phyloP scores from a whole-genome alignment of 2,329 filamentous ascomycete species.

The Aspergillus puulaauensis region DNA sequence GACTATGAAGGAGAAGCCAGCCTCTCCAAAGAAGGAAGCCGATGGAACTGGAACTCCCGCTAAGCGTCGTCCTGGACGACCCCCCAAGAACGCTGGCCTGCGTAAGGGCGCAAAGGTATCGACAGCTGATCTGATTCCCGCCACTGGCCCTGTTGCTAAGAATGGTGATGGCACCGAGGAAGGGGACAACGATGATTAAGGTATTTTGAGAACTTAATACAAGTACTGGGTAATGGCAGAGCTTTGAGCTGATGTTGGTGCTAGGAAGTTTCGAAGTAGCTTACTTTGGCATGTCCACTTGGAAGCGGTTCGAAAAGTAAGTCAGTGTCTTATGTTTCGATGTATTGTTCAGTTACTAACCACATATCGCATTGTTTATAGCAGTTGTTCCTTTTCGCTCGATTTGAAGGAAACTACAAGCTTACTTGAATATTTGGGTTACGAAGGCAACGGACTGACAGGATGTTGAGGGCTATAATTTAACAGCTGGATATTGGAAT shows the following conservation, averaged over 20 bases:
- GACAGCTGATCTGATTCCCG: constrained; percentile 18
- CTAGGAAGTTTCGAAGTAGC: no score
- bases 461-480: background rate
- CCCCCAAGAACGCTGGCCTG: constrained; percentile 1
- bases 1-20: background rate
- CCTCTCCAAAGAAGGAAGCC: background rate
- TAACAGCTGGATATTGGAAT: background rate
- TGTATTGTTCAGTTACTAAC: background rate
- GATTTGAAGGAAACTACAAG: background rate
- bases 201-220: background rate
- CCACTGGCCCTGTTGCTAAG: constrained; percentile 7
- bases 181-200: background rate
- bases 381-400: background rate
- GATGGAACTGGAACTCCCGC: background rate
- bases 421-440: background rate
- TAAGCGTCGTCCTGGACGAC: background rate
- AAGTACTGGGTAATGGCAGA: no score
- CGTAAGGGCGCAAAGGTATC: constrained; percentile 21
- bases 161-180: background rate
- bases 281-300: no score
- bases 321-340: no score
- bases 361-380: background rate
- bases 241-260: background rate
- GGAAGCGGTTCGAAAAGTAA: no score
- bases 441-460: background rate